Evolutionary conservation across 2,329 filamentous ascomycete genomes (phyloP).

Genomic region (Xylariaceae sp.): DNA sequence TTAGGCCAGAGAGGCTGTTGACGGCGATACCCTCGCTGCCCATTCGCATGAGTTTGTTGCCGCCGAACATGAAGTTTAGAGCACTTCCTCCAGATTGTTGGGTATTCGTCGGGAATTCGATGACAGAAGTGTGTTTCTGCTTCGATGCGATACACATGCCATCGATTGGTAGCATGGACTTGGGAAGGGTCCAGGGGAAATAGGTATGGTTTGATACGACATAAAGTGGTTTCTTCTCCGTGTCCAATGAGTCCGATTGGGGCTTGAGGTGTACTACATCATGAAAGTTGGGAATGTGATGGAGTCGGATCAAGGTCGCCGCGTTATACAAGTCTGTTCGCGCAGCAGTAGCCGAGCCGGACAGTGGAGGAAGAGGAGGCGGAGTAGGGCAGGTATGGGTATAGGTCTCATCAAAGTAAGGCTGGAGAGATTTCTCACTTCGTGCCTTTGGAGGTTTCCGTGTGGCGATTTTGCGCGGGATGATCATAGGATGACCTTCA

Average conservation of each 20-base stretch:
- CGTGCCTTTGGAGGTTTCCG: conserved; percentile 21
- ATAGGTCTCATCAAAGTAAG: conserved; percentile 41
- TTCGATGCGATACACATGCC: conserved; percentile 72
- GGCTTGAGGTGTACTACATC: conserved; percentile 28
- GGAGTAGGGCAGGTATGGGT: conserved; percentile 63
- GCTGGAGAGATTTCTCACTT: conserved; percentile 28
- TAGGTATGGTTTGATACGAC: conserved; percentile 74
- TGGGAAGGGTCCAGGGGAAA: conserved; percentile 90
- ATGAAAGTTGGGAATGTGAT: conserved; percentile 66
- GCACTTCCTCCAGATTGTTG: conserved; percentile 37
- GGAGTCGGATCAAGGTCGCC: conserved; percentile 74
- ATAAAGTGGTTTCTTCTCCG: conserved; percentile 15
- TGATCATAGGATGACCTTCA: conserved; percentile 86
- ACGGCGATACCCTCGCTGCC: conserved; percentile 43
- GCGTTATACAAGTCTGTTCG: conserved; percentile 83
- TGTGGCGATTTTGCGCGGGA: conserved; percentile 51
- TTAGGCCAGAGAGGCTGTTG: conserved; percentile 51
- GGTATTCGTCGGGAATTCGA: conserved; percentile 54
- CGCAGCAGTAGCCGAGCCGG: conserved; percentile 72
- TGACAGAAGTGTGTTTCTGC: conserved; percentile 62
- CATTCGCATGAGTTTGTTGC: conserved; percentile 45
- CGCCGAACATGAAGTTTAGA: conserved; percentile 44
- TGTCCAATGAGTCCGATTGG: conserved; percentile 11
- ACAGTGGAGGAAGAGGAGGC: conserved; percentile 56
- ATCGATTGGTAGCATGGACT: conserved; percentile 65